Base-by-base conservation (phyloP, 352 stramenopile genomes). In the Phytophthora boehmeriae region DNA sequence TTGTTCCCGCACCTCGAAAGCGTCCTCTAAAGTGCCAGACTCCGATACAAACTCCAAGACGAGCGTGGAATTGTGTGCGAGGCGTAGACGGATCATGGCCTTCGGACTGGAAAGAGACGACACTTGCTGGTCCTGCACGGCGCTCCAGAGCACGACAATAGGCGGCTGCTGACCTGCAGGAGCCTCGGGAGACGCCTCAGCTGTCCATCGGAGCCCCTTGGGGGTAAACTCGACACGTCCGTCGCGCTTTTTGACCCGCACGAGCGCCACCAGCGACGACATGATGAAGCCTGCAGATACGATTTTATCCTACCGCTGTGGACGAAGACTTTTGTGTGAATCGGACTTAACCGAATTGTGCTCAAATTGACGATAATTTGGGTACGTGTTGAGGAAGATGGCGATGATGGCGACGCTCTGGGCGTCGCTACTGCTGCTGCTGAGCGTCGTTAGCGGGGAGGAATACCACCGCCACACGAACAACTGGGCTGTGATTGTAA, bases 401-500 rank as follows among this genome's bases (percentile, higher is more conserved):
- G 41, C 47, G 11, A 9, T 69, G 19, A 39, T 8, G 42, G 30
- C 34, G n/a, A n/a, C n/a, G 51, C 49, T 79, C 11, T 63, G 58
- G 30, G 56, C 78, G 27, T 34, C 38, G 34, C 45, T 72, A 20
- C 45, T 86, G 46, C 54, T 86, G 39, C 35, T 23, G 41, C 36
- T 73, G 35, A 22, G 38, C 35, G 63, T 38, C 52, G 62, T 53
- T 32, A 51, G 19, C 19, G 65, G 44, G 19, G 61, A 75, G 8
- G 68, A 73, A 39, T 89, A 92, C 57, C 72, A 75, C 41, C 84
- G 87, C 5, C 87, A 95, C 57, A 94, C 81, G 1, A 95, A 93
- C 57, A 95, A 95, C 63, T 95, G 87, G 87, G 87, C 87, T 10
- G 85, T 95, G 22, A 83, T 95, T 50, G 87, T 95, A 64, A 11